Conservation (phyloP, 176 grass and related monocot genomes). For the Triticum turgidum region DNA sequence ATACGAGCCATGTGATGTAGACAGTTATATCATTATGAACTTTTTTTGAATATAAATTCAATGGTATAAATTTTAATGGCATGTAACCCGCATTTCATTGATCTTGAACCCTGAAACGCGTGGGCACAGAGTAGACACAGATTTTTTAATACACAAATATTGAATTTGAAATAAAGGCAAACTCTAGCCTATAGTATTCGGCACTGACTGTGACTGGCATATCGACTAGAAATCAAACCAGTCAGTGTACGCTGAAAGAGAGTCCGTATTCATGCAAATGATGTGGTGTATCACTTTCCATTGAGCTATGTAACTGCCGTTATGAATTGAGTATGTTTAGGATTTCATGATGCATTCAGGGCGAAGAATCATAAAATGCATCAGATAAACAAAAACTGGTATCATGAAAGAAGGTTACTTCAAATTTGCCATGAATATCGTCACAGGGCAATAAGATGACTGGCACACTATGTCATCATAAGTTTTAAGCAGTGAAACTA, state of each 20-base stretch:
- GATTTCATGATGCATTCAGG: background rate
- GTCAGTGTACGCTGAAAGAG: background rate
- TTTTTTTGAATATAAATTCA: background rate
- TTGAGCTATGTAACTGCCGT: background rate
- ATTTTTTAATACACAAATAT: background rate
- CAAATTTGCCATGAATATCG: background rate
- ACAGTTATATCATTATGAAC: background rate
- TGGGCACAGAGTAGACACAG: too few species aligned
- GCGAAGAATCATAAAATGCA: background rate
- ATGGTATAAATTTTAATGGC: background rate
- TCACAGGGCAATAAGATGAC: background rate
- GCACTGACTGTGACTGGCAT: background rate
- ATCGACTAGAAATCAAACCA: background rate
- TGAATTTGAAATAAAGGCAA: background rate
- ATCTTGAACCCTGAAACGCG: too few species aligned
- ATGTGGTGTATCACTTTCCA: background rate
- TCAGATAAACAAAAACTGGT: background rate
- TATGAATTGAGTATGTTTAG: background rate
- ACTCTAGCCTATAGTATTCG: background rate
- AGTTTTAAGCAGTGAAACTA: slow-evolving; percentile 1
- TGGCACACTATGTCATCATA: background rate
- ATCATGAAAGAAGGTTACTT: background rate
- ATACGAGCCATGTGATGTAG: background rate
- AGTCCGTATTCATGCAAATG: background rate
- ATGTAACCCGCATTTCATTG: background rate